These are phyloP conservation scores for Coprinopsis marcescibilis DNA, from an alignment of 768 basidiomycete species.

Conservation along the genomic window DNA sequence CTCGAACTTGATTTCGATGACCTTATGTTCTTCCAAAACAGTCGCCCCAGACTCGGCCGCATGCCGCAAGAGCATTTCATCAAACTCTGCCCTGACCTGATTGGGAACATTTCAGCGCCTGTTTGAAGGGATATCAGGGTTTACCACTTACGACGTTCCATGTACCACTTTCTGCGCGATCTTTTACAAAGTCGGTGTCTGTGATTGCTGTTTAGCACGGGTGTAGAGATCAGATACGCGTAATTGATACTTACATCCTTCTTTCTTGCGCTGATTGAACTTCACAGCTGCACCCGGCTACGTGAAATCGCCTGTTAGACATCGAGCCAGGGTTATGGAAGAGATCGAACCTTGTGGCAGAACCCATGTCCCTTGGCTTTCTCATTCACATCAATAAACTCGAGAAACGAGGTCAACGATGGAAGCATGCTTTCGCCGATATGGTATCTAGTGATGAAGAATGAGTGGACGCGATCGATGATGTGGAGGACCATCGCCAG, in stretches of 20 bases:
- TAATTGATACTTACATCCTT: constrained; percentile 27
- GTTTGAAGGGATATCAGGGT: neutral
- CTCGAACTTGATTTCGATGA: constrained; percentile 23
- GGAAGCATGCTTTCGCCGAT: constrained; percentile 34
- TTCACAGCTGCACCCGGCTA: constrained; percentile 38
- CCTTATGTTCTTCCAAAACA: constrained; percentile 29
- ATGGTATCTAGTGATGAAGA: neutral
- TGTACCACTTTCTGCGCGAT: constrained; percentile 22
- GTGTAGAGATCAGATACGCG: neutral
- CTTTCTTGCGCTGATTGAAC: constrained; percentile 30
- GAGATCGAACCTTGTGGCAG: constrained; percentile 21
- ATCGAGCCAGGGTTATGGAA: neutral
- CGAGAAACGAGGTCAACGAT: constrained; percentile 27
- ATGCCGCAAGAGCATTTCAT: constrained; percentile 30
- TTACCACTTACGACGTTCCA: constrained; percentile 32
- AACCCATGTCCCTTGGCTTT: constrained; percentile 28
- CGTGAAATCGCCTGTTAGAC: neutral
- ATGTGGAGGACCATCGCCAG: neutral
- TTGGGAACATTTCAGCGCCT: neutral
- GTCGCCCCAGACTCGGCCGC: constrained; percentile 25
- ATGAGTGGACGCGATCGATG: neutral
- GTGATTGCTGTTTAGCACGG: neutral
- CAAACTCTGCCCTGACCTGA: constrained; percentile 31
- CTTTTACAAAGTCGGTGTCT: constrained; percentile 31
- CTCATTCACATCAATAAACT: constrained; percentile 31